Evolutionary conservation across 2,329 filamentous ascomycete genomes (phyloP), one percentile per base, ranked within the genome.

Genomic region (Aspergillus awamori): DNA sequence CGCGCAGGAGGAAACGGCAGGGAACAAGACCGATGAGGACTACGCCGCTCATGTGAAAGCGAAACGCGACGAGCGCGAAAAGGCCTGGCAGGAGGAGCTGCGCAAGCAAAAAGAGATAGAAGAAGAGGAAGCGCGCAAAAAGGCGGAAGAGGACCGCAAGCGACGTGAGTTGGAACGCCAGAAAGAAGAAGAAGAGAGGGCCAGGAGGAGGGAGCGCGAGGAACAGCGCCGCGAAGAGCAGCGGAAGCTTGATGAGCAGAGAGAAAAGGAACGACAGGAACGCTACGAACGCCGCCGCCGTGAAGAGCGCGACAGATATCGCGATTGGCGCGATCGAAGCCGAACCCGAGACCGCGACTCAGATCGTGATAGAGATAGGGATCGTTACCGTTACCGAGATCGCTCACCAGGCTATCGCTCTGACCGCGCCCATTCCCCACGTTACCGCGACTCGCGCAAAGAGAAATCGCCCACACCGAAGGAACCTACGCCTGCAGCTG

Each of bases 21-120:
- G 87, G 2, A 82, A 77, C 64, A 88, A 86, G 67, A 84, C 81
- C 1, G 87, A 89, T 62, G 84, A 86, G 48, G 83, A 85, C 36
- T 89, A 87, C 71, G 81, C 80, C 10, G 76, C 75, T 11, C 81
- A 86, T 63, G 82, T 85, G 15, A 82, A 83, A 30, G 74, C 74
- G 41, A 82, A 84, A 48, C 79, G 83, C 30, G 73, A 82, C 45
- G 80, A 83, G 63, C 81, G 86, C 43, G 82, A 84, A 45, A 79
- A 76, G 60, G 72, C 78, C 26, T 76, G 81, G 64, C 80, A 82
- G 62, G 82, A 83, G 60, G 78, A 81, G 51, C 68, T 84, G 57
- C 79, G 82, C 65, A 81, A 81, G 58, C 82, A 84, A 68, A 79
- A 78, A 62, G 85, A 87, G 74, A 60, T 79, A 76, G 77, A 83